Conservation (phyloP, 164 flowering plant genomes). For the Macadamia tetraphylla region DNA sequence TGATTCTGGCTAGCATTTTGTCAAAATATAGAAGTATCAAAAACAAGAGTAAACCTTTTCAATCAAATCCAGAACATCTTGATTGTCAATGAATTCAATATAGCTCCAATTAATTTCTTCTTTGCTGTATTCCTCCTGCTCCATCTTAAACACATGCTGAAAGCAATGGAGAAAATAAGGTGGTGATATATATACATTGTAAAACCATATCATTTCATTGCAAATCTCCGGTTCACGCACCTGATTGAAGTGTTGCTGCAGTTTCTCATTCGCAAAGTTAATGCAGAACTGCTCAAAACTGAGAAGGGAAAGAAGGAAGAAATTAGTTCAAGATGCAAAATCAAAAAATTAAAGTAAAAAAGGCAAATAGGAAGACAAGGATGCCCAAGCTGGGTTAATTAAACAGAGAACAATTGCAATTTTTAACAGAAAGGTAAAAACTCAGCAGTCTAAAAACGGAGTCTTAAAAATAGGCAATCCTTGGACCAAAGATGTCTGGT, state of each 20-base stretch:
- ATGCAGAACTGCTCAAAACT: slow-evolving; percentile 98
- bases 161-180: slow-evolving; percentile 10
- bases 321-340: not conserved
- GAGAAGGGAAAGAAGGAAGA: slow-evolving; percentile 12
- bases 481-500: not conserved
- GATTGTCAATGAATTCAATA: slow-evolving; percentile 93
- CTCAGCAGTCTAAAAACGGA: not conserved
- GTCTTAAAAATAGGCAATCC: not conserved
- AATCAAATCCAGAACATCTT: slow-evolving; percentile 90
- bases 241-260: slow-evolving; percentile 98
- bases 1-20: too few relatives aligned
- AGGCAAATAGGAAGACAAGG: not conserved
- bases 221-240: slow-evolving; percentile 24
- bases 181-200: not conserved
- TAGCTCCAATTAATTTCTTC: slow-evolving; percentile 96
- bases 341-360: not conserved
- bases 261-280: slow-evolving; percentile 97
- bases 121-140: slow-evolving; percentile 87
- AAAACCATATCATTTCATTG: not conserved
- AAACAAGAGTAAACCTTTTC: slow-evolving; percentile 56
- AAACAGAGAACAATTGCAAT: not conserved
- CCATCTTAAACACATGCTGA: slow-evolving; percentile 99
- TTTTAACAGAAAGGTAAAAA: not conserved
- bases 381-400: not conserved
- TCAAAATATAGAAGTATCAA: not conserved